A percentile compares a stretch with the other conserved stretches of the same genome.
phyloP scores from a whole-genome alignment of 139 green algal genomes.

The Coelastrella sp. region DNA sequence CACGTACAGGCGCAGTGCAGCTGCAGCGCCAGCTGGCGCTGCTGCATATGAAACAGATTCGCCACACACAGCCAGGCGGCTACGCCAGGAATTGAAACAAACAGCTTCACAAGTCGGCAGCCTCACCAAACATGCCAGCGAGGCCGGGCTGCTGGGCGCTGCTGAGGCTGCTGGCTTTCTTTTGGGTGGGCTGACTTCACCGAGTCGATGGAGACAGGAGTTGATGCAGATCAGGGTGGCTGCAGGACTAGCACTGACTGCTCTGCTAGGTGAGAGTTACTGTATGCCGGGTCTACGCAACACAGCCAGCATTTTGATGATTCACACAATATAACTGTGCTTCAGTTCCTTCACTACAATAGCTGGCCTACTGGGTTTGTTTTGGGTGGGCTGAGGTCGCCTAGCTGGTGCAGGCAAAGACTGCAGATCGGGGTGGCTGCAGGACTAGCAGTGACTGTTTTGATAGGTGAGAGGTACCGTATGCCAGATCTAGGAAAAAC shows the following conservation, averaged over 20 bases:
- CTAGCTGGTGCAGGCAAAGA: too few species aligned
- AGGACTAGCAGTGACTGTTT: too few species aligned
- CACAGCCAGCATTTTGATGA: too few species aligned
- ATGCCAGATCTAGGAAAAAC: too few species aligned
- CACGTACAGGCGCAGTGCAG: not conserved
- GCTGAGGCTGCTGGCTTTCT: conserved; percentile 23
- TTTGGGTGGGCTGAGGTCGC: too few species aligned
- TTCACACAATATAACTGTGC: too few species aligned
- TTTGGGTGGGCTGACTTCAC: not conserved
- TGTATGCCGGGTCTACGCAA: too few species aligned
- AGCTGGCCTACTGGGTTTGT: too few species aligned
- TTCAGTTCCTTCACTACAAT: too few species aligned
- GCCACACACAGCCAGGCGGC: not conserved
- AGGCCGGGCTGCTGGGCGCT: not conserved
- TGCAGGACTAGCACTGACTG: not conserved
- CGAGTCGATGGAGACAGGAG: not conserved
- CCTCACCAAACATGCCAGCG: conserved; percentile 5
- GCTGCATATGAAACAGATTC: not conserved
- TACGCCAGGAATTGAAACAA: not conserved
- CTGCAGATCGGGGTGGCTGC: too few species aligned
- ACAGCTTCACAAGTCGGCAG: not conserved
- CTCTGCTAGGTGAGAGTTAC: not conserved
- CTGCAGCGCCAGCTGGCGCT: not conserved
- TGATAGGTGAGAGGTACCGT: too few species aligned
- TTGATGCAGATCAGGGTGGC: not conserved